Evolutionary conservation across 345 rosid species (phyloP).

Genomic region (Heritiera littoralis): DNA sequence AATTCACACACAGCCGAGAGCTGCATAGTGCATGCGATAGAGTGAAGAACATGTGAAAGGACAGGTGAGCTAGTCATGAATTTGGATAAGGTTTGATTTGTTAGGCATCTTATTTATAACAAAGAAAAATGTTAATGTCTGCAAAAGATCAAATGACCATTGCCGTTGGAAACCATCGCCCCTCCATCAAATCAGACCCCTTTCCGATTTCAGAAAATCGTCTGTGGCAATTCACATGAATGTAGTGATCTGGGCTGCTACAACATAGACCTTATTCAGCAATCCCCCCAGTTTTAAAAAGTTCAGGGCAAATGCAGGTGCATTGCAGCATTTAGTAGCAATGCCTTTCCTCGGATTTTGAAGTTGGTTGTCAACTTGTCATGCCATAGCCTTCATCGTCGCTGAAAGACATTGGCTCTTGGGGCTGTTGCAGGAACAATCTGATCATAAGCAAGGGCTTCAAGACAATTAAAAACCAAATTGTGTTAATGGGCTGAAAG

Average conservation of each 20-base stretch:
- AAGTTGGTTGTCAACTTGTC: background rate
- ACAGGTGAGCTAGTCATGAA: conserved; percentile 6
- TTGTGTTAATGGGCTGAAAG: background rate
- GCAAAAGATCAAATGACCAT: background rate
- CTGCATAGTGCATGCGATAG: background rate
- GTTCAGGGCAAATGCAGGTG: background rate
- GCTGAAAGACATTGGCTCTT: background rate
- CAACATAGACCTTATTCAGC: background rate
- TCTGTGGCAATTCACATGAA: conserved; percentile 11
- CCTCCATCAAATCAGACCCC: background rate
- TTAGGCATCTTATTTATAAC: background rate
- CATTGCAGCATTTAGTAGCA: background rate
- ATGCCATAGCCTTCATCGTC: background rate
- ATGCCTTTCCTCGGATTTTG: background rate
- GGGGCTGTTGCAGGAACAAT: background rate
- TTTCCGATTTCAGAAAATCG: background rate
- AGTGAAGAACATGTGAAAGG: conserved; percentile 8
- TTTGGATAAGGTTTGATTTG: conserved; percentile 3
- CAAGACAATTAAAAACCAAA: background rate
- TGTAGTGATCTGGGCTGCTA: background rate
- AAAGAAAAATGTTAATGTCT: background rate
- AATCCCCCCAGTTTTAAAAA: background rate
- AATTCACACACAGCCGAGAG: background rate
- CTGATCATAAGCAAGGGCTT: background rate
- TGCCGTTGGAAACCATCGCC: background rate